A percentile compares a stretch with the other conserved stretches of the same genome.
Evolutionary conservation across 257 asterid genomes (phyloP).

Genomic region (Haberlea rhodopensis): DNA sequence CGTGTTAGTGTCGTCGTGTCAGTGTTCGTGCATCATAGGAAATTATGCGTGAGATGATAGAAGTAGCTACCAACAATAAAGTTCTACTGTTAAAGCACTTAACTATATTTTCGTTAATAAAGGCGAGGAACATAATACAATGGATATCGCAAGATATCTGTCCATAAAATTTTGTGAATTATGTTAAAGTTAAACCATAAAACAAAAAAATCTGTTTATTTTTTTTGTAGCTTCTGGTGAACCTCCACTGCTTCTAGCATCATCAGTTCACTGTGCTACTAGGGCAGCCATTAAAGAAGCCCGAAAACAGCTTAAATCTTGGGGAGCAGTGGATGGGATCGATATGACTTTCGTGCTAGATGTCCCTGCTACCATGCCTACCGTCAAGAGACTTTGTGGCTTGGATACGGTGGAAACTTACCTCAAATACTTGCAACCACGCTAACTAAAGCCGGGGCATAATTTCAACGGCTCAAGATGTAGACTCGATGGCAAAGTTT

Average conservation of each 20-base stretch:
- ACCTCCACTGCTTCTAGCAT: conserved; percentile 74
- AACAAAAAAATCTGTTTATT: neutral
- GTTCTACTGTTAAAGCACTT: no score
- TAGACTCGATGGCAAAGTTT: neutral
- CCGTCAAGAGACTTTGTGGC: conserved; percentile 69
- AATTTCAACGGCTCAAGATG: no score
- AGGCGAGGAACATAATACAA: no score
- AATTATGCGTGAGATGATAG: no score
- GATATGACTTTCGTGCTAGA: conserved; percentile 46
- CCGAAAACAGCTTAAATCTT: conserved; percentile 48
- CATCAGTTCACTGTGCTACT: conserved; percentile 71
- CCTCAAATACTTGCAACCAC: conserved; percentile 29
- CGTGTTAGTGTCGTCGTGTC: no score
- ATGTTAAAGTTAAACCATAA: no score
- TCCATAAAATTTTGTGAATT: no score
- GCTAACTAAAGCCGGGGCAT: no score
- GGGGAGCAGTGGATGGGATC: conserved; percentile 49
- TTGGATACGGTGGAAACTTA: conserved; percentile 48
- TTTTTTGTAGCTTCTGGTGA: conserved; percentile 73
- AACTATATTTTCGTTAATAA: no score
- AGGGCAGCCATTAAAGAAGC: conserved; percentile 74
- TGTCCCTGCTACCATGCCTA: conserved; percentile 70
- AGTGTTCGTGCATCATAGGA: no score
- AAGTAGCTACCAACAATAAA: no score
- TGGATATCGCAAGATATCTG: no score